Percentiles rank a stretch among this genome's conserved stretches.
These are phyloP conservation scores for Papiliotrema flavescens DNA, from an alignment of 1,284 basidiomycete species.

Conservation along the genomic window DNA sequence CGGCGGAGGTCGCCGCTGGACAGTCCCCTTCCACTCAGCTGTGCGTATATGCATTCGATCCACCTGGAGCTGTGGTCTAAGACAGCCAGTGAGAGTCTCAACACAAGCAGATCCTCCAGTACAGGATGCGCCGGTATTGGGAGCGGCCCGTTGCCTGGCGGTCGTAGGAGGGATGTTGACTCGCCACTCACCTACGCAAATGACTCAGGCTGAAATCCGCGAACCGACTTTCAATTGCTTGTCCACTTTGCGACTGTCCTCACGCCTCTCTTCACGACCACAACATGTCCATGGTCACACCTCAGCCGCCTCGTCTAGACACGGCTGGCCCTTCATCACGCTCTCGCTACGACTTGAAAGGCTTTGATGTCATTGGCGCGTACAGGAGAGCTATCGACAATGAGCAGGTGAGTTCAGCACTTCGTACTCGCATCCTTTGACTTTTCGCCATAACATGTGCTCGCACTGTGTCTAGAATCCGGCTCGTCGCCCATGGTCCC, in stretches of 20 bases:
- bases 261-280: neutral
- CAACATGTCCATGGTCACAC: constrained; percentile 2
- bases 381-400: constrained; percentile 42
- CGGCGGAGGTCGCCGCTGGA: no score
- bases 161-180: no score
- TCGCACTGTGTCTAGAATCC: no score
- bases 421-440: neutral
- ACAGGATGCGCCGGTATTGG: no score
- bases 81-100: no score
- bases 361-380: constrained; percentile 43
- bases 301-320: neutral
- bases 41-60: no score
- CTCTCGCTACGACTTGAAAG: constrained; percentile 4
- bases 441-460: neutral
- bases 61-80: no score
- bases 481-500: neutral
- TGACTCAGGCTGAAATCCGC: neutral
- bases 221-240: neutral
- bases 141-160: no score
- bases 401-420: constrained; percentile 34
- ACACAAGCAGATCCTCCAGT: no score
- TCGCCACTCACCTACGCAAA: no score
- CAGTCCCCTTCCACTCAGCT: no score
- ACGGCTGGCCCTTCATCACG: constrained; percentile 5
- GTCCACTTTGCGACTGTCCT: neutral